These are phyloP conservation scores for Arthroderma sp. DNA, from an alignment of 2,329 filamentous ascomycete genomes.

Conservation along the genomic window DNA sequence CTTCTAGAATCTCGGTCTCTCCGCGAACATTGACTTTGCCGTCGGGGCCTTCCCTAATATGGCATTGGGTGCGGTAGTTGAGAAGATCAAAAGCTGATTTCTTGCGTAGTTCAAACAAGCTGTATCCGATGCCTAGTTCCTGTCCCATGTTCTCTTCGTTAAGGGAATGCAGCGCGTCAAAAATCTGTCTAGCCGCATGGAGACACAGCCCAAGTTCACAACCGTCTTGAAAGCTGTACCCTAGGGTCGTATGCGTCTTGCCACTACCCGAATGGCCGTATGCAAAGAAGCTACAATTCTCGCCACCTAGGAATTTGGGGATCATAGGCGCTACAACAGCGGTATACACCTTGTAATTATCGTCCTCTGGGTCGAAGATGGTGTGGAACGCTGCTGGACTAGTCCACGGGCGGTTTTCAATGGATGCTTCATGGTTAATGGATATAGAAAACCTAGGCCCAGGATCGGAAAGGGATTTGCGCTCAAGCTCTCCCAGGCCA, in stretches of 20 bases:
- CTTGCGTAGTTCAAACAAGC: slow-evolving; percentile 31
- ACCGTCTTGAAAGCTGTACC: slow-evolving; percentile 26
- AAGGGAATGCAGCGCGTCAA: slow-evolving; percentile 14
- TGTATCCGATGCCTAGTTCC: slow-evolving; percentile 25
- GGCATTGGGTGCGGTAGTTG: slow-evolving; percentile 26
- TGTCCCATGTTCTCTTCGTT: slow-evolving; percentile 12
- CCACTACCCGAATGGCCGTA: slow-evolving; percentile 33
- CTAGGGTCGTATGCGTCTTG: slow-evolving; percentile 32
- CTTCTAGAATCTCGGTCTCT: slow-evolving; percentile 28
- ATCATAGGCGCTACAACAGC: slow-evolving; percentile 23
- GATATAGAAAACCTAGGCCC: slow-evolving; percentile 5
- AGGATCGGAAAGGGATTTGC: slow-evolving; percentile 1
- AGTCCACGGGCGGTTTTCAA: slow-evolving; percentile 14
- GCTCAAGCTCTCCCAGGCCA: slow-evolving; percentile 5
- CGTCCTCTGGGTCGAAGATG: slow-evolving; percentile 13
- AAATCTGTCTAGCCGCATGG: slow-evolving; percentile 21
- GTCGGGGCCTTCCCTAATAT: slow-evolving; percentile 30
- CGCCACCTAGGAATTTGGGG: slow-evolving; percentile 22
- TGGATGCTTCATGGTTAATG: slow-evolving; percentile 1
- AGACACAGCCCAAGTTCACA: slow-evolving; percentile 27
- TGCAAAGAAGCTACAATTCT: slow-evolving; percentile 31
- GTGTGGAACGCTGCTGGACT: slow-evolving; percentile 15
- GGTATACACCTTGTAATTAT: slow-evolving; percentile 19
- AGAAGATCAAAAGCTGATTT: slow-evolving; percentile 33
- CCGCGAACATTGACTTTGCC: slow-evolving; percentile 30